Conservation (phyloP, 2,329 filamentous ascomycete species). For the Ceratocystis diversiconidia region DNA sequence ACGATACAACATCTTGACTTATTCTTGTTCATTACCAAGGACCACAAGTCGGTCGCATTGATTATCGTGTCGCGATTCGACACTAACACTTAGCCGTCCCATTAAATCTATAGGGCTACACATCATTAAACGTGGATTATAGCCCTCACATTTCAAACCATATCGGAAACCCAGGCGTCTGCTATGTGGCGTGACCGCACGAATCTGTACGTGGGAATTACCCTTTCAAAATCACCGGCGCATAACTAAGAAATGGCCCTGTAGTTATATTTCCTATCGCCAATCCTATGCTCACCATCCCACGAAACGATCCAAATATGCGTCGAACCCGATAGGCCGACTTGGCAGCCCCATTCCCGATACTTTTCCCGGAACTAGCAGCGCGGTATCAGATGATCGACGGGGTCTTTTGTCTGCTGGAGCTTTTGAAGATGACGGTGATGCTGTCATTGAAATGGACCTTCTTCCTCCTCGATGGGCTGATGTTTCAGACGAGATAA, state of each 20-base stretch:
- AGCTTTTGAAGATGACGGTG: constrained; percentile 72
- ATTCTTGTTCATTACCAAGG: background rate
- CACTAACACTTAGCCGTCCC: background rate
- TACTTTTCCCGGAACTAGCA: constrained; percentile 36
- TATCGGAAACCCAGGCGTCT: constrained; percentile 29
- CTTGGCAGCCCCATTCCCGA: constrained; percentile 47
- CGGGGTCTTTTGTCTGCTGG: constrained; percentile 73
- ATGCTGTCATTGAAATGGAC: constrained; percentile 97
- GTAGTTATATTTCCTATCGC: constrained; percentile 93
- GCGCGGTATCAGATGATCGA: constrained; percentile 35
- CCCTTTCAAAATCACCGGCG: background rate
- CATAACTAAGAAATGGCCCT: constrained; percentile 10
- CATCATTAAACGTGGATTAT: background rate
- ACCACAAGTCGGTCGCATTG: background rate
- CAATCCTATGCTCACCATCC: constrained; percentile 97
- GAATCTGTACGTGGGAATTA: constrained; percentile 57
- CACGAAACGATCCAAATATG: constrained; percentile 64
- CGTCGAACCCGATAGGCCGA: constrained; percentile 28
- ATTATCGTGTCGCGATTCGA: background rate
- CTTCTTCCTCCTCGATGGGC: constrained; percentile 88
- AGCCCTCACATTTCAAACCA: background rate
- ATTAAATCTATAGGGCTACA: background rate
- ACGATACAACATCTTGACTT: background rate
- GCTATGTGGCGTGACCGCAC: constrained; percentile 98
- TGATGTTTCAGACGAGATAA: constrained; percentile 86